Conservation (phyloP, 345 rosid genomes). For the Hevea brasiliensis region DNA sequence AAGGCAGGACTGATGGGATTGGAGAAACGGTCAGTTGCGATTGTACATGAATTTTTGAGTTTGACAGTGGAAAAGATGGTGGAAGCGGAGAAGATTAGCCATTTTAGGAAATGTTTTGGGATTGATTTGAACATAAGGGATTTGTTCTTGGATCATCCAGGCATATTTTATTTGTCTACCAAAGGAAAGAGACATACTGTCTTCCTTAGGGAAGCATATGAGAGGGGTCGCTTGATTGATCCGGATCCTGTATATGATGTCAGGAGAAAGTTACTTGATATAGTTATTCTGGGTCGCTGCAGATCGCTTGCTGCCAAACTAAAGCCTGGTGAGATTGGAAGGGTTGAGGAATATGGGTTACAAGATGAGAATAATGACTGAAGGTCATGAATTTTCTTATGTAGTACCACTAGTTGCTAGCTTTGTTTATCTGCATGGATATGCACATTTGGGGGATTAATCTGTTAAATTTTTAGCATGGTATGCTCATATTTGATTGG, state of each 20-base stretch:
- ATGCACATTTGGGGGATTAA: background rate
- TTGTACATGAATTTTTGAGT: conserved; percentile 75
- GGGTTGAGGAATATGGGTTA: background rate
- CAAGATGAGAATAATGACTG: background rate
- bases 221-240: conserved; percentile 60
- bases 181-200: conserved; percentile 82
- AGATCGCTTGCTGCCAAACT: conserved; percentile 30
- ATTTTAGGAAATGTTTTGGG: conserved; percentile 75
- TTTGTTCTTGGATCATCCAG: conserved; percentile 90
- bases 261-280: conserved; percentile 81
- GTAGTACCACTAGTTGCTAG: background rate
- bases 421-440: background rate
- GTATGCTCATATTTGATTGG: background rate
- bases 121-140: conserved; percentile 83
- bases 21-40: conserved; percentile 79
- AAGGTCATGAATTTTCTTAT: background rate
- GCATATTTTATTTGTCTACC: conserved; percentile 76
- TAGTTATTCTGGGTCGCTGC: conserved; percentile 70
- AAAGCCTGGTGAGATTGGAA: background rate
- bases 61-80: conserved; percentile 90
- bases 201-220: conserved; percentile 86
- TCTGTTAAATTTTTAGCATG: background rate
- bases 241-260: conserved; percentile 68
- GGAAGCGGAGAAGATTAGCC: conserved; percentile 93
- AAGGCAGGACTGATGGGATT: conserved; percentile 46